phyloP scores from a whole-genome alignment of 306 rosid species.

The Vigna hirtella region DNA sequence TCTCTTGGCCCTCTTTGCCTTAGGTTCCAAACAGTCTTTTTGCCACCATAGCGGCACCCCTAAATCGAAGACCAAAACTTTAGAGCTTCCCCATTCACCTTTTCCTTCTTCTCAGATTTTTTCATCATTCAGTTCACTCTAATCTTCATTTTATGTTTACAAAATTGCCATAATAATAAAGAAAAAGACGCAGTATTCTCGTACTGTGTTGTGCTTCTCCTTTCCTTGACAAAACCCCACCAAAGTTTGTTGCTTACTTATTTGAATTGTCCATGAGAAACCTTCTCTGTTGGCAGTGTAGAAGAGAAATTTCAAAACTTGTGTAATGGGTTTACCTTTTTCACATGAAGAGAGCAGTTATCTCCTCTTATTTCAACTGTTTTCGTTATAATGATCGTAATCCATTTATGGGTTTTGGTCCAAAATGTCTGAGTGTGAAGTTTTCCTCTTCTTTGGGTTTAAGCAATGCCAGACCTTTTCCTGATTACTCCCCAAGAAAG shows the following conservation, averaged over 20 bases:
- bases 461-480: conserved; percentile 70
- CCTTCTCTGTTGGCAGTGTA: conserved; percentile 27
- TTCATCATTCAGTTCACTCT: not conserved
- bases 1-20: not conserved
- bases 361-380: conserved; percentile 42
- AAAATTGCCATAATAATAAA: not conserved
- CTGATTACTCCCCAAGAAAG: conserved; percentile 80
- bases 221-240: conserved; percentile 7
- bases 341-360: conserved; percentile 65
- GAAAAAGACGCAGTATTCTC: not conserved
- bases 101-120: not conserved
- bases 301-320: conserved; percentile 33
- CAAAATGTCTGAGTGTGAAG: conserved; percentile 39
- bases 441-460: conserved; percentile 47
- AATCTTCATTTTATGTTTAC: not conserved
- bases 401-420: not conserved
- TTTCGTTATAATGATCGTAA: conserved; percentile 8
- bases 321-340: conserved; percentile 55
- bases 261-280: conserved; percentile 46
- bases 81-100: not conserved
- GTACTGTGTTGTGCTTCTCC: not conserved
- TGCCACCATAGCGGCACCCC: not conserved
- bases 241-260: not conserved
- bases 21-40: not conserved
- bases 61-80: not conserved